phyloP scores from a whole-genome alignment of 1,284 basidiomycete species.

The Apiotrichum sp. region DNA sequence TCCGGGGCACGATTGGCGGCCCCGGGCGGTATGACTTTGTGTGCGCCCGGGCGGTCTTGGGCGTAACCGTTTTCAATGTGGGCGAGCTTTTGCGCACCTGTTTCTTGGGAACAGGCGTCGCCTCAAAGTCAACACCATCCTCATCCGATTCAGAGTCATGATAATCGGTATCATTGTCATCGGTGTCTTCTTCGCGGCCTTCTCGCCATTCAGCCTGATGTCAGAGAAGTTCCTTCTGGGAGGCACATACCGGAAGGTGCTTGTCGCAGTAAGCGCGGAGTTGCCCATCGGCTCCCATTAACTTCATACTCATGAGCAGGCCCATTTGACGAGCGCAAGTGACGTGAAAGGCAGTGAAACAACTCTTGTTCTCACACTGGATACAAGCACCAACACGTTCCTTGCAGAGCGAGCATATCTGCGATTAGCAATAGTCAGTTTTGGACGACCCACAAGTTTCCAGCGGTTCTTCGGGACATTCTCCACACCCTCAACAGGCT shows the following conservation, averaged over 20 bases:
- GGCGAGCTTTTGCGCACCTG: conserved; percentile 15
- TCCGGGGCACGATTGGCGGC: conserved; percentile 52
- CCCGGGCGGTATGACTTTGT: conserved; percentile 52
- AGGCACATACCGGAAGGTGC: conserved; percentile 69
- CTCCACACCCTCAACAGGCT: conserved; percentile 88
- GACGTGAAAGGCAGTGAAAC: conserved; percentile 90
- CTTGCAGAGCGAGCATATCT: conserved; percentile 83
- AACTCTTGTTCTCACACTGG: conserved; percentile 86
- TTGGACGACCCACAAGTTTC: conserved; percentile 66
- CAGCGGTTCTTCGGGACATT: conserved; percentile 83
- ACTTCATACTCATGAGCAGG: conserved; percentile 79
- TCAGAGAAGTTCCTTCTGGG: background rate
- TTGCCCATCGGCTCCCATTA: conserved; percentile 49
- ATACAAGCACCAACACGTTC: conserved; percentile 85
- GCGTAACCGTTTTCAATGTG: conserved; percentile 25
- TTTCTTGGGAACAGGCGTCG: conserved; percentile 14
- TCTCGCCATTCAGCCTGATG: conserved; percentile 18
- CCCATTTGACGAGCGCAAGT: conserved; percentile 88
- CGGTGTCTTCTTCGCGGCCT: conserved; percentile 28
- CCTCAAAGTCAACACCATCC: conserved; percentile 38
- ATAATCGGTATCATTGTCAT: conserved; percentile 17
- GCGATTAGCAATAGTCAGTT: conserved; percentile 21
- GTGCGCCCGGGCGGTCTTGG: conserved; percentile 53
- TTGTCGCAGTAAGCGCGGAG: conserved; percentile 79
- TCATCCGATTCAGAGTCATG: conserved; percentile 38